Base-by-base conservation (phyloP, 2,329 filamentous ascomycete species). In the Coleophoma cylindrospora region DNA sequence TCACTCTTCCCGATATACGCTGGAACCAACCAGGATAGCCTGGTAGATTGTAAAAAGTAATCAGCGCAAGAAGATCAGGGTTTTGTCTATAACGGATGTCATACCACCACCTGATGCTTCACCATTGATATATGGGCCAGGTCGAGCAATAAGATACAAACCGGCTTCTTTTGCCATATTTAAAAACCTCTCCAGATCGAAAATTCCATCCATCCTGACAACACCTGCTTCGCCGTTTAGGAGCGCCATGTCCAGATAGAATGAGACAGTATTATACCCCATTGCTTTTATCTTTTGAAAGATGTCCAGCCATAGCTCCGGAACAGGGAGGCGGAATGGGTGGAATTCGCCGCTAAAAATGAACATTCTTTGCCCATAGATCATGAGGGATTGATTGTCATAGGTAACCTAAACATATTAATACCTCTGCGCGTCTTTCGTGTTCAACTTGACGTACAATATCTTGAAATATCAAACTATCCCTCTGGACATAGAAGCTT, bases 231-330 rank as follows among this genome's bases (percentile, higher is more conserved):
- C 84, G 3, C 85, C 87, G 62, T 92, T 88, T 0, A 89, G 67
- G 2, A 91, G 70, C 2, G 83, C 85, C 88, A 87, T 92, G 59
- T 90, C 78, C 9, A 83, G 74, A 60, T 91, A 91, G 64, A 91
- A 88, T 0, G 85, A 89, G 2, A 90, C 84, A 45, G 81, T 77
- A 57, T 86, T 91, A 68, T 88, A 91, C 0, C 89, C 89, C 3
- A 89, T 68, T 0, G 87, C 84, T 66, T 86, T 90, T 65, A 91
- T 82, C 68, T 94, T 94, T 61, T 92, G 84, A 58, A 94, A 84
- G 2, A 91, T 62, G 54, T 91, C 88, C 8, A 86, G 71, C 71
- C 84, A 83, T 3, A 86, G 68, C 15, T 70, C 69, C 3, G 79
- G 74, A 3, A 84, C 80, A 0, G 81, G 80, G 1, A 84, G 66